Conservation (phyloP, 176 grass and related monocot genomes). For the Puccinellia tenuiflora region DNA sequence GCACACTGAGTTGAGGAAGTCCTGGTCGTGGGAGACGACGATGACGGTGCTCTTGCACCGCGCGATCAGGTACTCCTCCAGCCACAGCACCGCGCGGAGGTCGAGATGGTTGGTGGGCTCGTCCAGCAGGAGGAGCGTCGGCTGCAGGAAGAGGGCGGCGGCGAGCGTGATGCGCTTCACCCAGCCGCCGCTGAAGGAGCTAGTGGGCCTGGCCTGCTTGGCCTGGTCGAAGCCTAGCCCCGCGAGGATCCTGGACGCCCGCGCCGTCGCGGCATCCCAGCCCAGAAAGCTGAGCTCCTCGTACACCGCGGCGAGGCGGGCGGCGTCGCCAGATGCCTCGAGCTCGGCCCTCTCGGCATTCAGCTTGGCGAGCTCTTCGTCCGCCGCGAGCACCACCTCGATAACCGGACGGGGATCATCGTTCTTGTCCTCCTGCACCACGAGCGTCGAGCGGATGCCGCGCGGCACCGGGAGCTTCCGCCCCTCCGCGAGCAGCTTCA, state of each 20-base stretch:
- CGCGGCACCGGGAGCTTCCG: slow-evolving; percentile 52
- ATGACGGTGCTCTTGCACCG: slow-evolving; percentile 68
- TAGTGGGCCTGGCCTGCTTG: not conserved
- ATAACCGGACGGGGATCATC: slow-evolving; percentile 25
- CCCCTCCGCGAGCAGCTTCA: slow-evolving; percentile 55
- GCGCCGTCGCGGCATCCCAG: slow-evolving; percentile 48
- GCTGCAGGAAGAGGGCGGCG: slow-evolving; percentile 70
- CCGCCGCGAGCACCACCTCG: slow-evolving; percentile 37
- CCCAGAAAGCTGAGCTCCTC: slow-evolving; percentile 31
- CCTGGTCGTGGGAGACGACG: slow-evolving; percentile 61
- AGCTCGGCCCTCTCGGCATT: not conserved
- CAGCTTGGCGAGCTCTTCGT: not conserved
- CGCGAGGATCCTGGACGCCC: slow-evolving; percentile 53
- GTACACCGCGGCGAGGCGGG: slow-evolving; percentile 41
- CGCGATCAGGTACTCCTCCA: slow-evolving; percentile 53
- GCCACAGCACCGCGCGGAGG: slow-evolving; percentile 65
- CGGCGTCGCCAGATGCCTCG: not conserved
- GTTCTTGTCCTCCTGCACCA: slow-evolving; percentile 61
- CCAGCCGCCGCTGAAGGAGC: slow-evolving; percentile 4
- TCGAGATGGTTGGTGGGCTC: slow-evolving; percentile 70
- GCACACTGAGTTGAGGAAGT: slow-evolving; percentile 66
- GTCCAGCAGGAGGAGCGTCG: slow-evolving; percentile 54
- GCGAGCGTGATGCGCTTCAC: slow-evolving; percentile 24
- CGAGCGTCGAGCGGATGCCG: slow-evolving; percentile 48
- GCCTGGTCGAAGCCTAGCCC: slow-evolving; percentile 46